These are phyloP conservation scores for Eimeria nieschulzi DNA, from an alignment of 169 alveolate genomes.

Conservation along the genomic window DNA sequence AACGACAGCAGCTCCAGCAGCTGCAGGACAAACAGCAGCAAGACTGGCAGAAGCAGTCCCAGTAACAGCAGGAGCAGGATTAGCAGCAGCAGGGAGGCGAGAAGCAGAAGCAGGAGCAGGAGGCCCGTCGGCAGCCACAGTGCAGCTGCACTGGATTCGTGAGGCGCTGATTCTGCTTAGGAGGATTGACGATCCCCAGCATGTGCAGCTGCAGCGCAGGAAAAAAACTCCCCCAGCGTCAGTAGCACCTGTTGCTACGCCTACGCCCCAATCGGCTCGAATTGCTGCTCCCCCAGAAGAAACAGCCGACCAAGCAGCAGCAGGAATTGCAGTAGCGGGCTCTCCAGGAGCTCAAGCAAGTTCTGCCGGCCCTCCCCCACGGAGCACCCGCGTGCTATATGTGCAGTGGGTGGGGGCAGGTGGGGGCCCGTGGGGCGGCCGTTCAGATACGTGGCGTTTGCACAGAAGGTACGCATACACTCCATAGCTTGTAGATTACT, in stretches of 20 bases:
- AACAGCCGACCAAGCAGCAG: neutral
- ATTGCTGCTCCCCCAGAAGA: constrained; percentile 16
- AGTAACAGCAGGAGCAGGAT: neutral
- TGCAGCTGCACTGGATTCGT: constrained; percentile 60
- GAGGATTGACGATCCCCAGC: constrained; percentile 57
- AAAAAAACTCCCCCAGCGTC: constrained; percentile 30
- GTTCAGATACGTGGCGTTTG: constrained; percentile 43
- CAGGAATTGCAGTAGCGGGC: neutral
- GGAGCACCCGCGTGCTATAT: constrained; percentile 52
- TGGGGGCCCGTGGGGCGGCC: constrained; percentile 66
- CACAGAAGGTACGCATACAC: constrained; percentile 44
- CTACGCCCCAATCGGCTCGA: constrained; percentile 28
- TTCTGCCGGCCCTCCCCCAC: neutral
- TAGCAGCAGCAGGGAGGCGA: neutral
- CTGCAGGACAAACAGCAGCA: neutral
- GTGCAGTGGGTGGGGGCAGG: constrained; percentile 59
- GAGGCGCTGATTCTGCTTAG: constrained; percentile 57
- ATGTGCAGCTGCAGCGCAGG: constrained; percentile 68
- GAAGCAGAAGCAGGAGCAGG: neutral
- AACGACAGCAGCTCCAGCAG: neutral
- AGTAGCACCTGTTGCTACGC: constrained; percentile 20
- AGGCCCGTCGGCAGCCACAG: constrained; percentile 1
- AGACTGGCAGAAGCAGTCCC: neutral
- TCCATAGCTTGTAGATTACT: neutral
- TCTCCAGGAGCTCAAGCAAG: neutral